Percentiles rank a stretch among this genome's conserved stretches.
These are phyloP conservation scores for Myxozyma sirexii DNA, from an alignment of 805 yeast species.

Conservation along the genomic window DNA sequence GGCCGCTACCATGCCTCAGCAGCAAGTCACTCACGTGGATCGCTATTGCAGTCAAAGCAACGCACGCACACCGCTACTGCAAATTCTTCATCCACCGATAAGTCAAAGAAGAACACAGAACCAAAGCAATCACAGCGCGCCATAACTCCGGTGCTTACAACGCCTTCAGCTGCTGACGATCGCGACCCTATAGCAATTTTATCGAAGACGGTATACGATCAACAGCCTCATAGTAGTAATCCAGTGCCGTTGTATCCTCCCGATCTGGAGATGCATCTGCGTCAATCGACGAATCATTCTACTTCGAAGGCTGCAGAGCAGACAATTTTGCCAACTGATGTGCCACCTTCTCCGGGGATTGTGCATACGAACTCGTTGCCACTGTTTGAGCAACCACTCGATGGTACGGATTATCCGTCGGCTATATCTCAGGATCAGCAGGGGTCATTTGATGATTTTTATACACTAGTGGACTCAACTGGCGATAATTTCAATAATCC, in stretches of 20 bases:
- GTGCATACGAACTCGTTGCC: conserved; percentile 2
- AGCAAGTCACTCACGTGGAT: background rate
- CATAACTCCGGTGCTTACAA: background rate
- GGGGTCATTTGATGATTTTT: background rate
- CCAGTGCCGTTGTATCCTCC: background rate
- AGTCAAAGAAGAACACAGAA: background rate
- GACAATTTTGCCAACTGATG: background rate
- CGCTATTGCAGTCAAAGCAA: background rate
- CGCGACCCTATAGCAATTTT: background rate
- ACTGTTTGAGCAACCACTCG: background rate
- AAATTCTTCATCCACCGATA: background rate
- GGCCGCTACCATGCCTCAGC: too few species aligned
- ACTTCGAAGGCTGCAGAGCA: background rate
- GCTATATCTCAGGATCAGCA: background rate
- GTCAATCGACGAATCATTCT: background rate
- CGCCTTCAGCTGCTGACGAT: background rate
- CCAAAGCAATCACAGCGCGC: background rate
- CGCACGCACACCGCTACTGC: background rate
- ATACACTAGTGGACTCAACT: background rate
- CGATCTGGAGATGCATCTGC: background rate
- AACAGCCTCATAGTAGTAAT: conserved; percentile 6
- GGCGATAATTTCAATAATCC: background rate
- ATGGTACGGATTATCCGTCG: background rate
- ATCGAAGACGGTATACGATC: background rate
- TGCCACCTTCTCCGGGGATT: background rate